These are phyloP conservation scores for Fusarium keratoplasticum DNA, from an alignment of 2,329 filamentous ascomycete species.

Conservation along the genomic window DNA sequence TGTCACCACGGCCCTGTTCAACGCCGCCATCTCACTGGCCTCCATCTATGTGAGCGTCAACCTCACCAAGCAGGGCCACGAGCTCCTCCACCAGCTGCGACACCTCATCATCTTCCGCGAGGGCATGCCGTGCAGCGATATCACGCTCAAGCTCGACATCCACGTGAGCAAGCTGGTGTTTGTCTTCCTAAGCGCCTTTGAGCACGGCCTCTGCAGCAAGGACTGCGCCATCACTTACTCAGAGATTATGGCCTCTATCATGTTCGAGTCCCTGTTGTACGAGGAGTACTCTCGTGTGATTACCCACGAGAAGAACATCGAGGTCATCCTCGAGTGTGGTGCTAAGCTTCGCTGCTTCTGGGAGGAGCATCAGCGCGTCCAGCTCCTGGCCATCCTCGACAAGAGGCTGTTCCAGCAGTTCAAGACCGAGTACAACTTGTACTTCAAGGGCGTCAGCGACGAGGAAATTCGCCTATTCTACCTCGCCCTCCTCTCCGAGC, in stretches of 20 bases:
- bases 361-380: constrained; percentile 45
- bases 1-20: constrained; percentile 59
- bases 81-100: constrained; percentile 61
- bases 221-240: constrained; percentile 52
- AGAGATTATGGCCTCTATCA: constrained; percentile 50
- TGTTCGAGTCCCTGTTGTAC: constrained; percentile 40
- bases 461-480: constrained; percentile 54
- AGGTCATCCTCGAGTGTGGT: constrained; percentile 39
- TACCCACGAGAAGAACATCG: constrained; percentile 31
- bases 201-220: constrained; percentile 53
- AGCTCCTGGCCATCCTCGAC: constrained; percentile 51
- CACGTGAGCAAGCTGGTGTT: constrained; percentile 53
- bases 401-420: constrained; percentile 54
- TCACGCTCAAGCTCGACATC: constrained; percentile 52
- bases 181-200: constrained; percentile 59
- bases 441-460: constrained; percentile 42
- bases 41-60: constrained; percentile 58
- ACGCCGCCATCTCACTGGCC: constrained; percentile 59
- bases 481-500: constrained; percentile 52
- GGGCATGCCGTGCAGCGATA: constrained; percentile 50
- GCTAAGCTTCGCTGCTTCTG: constrained; percentile 42
- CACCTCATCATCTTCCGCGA: constrained; percentile 59
- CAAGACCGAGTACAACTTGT: constrained; percentile 47
- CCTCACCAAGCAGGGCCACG: constrained; percentile 52
- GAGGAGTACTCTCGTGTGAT: constrained; percentile 42